A percentile compares a stretch with the other conserved stretches of the same genome.
Evolutionary conservation across 2,329 filamentous ascomycete species (phyloP).

Genomic region (Trichoderma citrinoviride): DNA sequence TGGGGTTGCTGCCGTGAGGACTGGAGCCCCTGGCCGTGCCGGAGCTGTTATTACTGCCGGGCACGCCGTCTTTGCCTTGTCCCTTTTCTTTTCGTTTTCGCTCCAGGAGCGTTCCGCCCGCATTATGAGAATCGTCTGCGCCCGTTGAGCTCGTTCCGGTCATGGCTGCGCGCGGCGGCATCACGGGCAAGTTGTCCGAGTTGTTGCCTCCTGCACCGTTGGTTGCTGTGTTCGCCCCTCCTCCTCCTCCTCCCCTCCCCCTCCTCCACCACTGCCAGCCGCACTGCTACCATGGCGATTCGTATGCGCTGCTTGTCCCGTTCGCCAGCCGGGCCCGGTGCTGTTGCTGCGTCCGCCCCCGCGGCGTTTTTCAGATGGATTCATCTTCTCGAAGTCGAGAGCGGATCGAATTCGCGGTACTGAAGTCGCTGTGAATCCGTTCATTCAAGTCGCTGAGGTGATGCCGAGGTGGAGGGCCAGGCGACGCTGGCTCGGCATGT

Average conservation of each 20-base stretch:
- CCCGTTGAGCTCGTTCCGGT: conserved; percentile 26
- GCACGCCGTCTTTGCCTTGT: conserved; percentile 29
- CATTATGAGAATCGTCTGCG: conserved; percentile 30
- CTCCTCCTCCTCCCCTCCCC: conserved; percentile 10
- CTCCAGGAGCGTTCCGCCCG: conserved; percentile 35
- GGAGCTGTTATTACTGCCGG: conserved; percentile 17
- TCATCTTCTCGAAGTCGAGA: conserved; percentile 32
- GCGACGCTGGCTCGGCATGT: conserved; percentile 33
- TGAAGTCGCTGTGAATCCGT: not conserved
- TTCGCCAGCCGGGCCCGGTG: conserved; percentile 26
- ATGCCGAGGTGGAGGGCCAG: conserved; percentile 30
- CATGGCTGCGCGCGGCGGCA: conserved; percentile 34
- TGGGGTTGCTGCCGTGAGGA: conserved; percentile 2
- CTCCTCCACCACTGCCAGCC: conserved; percentile 10
- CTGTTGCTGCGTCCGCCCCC: conserved; percentile 30
- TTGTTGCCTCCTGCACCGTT: conserved; percentile 26
- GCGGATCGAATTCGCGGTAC: not conserved
- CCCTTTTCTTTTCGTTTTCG: conserved; percentile 35
- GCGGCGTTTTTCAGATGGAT: conserved; percentile 46
- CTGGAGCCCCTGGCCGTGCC: too few relatives aligned
- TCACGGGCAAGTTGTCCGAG: conserved; percentile 31
- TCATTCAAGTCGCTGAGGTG: conserved; percentile 27
- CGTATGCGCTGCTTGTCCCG: conserved; percentile 24
- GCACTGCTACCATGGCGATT: conserved; percentile 23
- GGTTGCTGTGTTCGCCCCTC: not conserved